Evolutionary conservation across 306 rosid genomes (phyloP).

Genomic region (Castanea crenata): DNA sequence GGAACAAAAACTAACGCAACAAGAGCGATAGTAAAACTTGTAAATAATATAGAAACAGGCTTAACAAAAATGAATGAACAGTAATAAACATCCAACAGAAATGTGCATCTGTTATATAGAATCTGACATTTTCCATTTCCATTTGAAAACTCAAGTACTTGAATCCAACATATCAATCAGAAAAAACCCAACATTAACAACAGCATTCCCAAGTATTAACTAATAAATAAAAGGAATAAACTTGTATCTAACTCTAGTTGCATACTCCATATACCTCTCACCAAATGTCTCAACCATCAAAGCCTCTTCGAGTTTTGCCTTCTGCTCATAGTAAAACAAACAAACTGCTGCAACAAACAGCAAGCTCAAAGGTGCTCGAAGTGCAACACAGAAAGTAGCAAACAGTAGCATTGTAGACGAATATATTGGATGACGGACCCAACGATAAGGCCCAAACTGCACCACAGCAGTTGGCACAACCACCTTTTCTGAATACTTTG

Average conservation of each 20-base stretch:
- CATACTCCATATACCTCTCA: constrained; percentile 64
- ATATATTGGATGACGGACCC: constrained; percentile 90
- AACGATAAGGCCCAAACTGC: constrained; percentile 92
- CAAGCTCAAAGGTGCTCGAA: constrained; percentile 74
- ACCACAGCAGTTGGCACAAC: constrained; percentile 88
- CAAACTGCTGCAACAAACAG: constrained; percentile 63
- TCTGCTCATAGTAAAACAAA: constrained; percentile 75
- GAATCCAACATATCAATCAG: constrained; percentile 14
- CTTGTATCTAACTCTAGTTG: constrained; percentile 72
- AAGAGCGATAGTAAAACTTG: neutral
- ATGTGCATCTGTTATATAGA: constrained; percentile 3
- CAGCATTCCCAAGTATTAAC: constrained; percentile 26
- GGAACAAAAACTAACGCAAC: neutral
- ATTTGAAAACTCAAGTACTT: constrained; percentile 25
- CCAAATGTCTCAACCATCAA: constrained; percentile 91
- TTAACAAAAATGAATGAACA: neutral
- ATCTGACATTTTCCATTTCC: constrained; percentile 3
- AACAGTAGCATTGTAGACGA: constrained; percentile 76
- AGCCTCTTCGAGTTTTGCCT: constrained; percentile 80
- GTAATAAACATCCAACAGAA: constrained; percentile 1
- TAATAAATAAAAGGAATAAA: constrained; percentile 81
- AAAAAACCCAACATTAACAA: constrained; percentile 9
- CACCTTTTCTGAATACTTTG: constrained; percentile 85
- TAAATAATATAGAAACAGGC: neutral
- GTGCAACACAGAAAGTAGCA: constrained; percentile 63